Percentiles rank a stretch among this genome's conserved stretches.
Evolutionary conservation across 371 early-diverging fungal species (phyloP).

Genomic region (Mortierella sp.): DNA sequence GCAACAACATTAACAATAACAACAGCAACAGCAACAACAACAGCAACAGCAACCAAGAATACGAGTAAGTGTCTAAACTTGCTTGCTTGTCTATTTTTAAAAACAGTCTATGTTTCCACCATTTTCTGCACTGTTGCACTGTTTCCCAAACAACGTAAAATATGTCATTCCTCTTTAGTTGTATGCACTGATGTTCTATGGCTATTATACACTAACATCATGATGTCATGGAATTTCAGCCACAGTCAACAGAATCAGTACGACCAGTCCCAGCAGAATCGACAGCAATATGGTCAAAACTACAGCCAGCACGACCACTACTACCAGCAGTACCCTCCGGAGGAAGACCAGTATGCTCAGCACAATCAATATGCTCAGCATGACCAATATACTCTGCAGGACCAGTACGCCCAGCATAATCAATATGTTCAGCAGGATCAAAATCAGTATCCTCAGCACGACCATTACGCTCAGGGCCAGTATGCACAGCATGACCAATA

Average conservation of each 20-base stretch:
- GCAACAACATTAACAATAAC: neutral
- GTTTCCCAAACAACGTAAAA: neutral
- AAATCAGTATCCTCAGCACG: conserved; percentile 1
- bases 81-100: neutral
- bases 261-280: conserved; percentile 24
- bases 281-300: neutral
- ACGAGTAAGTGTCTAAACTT: conserved; percentile 12
- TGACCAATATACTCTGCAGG: neutral
- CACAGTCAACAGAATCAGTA: conserved; percentile 35
- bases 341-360: neutral
- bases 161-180: neutral
- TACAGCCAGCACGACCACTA: neutral
- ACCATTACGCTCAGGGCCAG: neutral
- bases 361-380: neutral
- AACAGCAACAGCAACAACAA: neutral
- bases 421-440: conserved; percentile 28
- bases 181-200: neutral
- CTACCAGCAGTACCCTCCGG: neutral
- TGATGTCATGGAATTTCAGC: conserved; percentile 1
- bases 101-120: neutral
- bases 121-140: too few relatives aligned
- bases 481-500: conserved; percentile 20
- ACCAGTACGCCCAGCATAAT: neutral
- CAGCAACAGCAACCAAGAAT: conserved; percentile 19
- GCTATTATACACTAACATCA: neutral